A percentile compares a stretch with the other conserved stretches of the same genome.
Evolutionary conservation across 192 early-diverging fungal genomes (phyloP).

Genomic region (Coemansia sp.): DNA sequence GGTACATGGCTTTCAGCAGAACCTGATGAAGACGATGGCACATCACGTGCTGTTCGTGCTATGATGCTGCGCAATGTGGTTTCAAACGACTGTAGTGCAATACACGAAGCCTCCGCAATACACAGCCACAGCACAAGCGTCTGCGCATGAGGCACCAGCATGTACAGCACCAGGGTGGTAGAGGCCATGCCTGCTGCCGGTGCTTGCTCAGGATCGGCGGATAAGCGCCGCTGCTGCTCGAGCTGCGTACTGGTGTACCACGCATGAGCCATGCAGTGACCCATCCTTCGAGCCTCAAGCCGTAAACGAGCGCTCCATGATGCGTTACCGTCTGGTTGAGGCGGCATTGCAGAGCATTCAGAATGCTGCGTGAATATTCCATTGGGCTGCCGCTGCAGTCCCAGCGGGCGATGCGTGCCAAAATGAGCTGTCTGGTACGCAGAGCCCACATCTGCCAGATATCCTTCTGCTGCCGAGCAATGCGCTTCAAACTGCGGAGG

Average conservation of each 20-base stretch:
- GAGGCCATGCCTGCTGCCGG: slow-evolving; percentile 10
- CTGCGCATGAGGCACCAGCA: slow-evolving; percentile 30
- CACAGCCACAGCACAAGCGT: slow-evolving; percentile 29
- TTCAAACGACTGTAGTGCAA: slow-evolving; percentile 21
- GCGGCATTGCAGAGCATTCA: slow-evolving; percentile 1
- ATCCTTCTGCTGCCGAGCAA: slow-evolving; percentile 21
- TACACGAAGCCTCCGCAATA: slow-evolving; percentile 22
- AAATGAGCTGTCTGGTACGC: slow-evolving; percentile 46
- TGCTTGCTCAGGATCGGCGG: not conserved
- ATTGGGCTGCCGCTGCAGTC: too few species aligned
- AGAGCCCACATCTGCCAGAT: slow-evolving; percentile 40
- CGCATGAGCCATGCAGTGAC: slow-evolving; percentile 27
- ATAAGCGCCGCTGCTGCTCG: slow-evolving; percentile 24
- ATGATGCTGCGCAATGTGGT: slow-evolving; percentile 23
- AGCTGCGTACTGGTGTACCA: slow-evolving; percentile 42
- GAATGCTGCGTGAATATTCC: slow-evolving; percentile 22
- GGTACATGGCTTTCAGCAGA: slow-evolving; percentile 8
- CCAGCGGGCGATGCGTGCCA: slow-evolving; percentile 37
- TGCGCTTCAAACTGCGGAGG: slow-evolving; percentile 5
- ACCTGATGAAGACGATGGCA: slow-evolving; percentile 5
- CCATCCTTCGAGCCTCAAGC: slow-evolving; percentile 28
- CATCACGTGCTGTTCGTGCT: slow-evolving; percentile 25
- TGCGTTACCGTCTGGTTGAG: not conserved
- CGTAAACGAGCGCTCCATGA: slow-evolving; percentile 33
- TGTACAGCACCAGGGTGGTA: slow-evolving; percentile 31